Evolutionary conservation across 2,329 filamentous ascomycete genomes (phyloP), one percentile per base, ranked within the genome.

Genomic region (Mollisiaceae sp.): DNA sequence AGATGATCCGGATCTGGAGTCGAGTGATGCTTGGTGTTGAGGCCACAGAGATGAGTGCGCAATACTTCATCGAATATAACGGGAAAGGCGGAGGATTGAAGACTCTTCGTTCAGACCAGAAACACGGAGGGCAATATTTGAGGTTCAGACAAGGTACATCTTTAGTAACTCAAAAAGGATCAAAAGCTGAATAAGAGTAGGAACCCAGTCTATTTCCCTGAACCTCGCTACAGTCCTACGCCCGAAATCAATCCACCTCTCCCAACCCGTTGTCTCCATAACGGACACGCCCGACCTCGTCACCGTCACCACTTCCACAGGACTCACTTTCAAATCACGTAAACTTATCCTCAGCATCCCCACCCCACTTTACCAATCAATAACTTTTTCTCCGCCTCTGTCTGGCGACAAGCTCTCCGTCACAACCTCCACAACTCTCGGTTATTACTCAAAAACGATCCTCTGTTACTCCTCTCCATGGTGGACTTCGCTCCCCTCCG

Each of bases 31-130:
- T 85, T 1, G 85, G 85, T 1, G 38, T 80, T 0, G 82, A 86
- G 39, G 79, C 84, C 0, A 65, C 62, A 1, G 83, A 86, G 14
- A 70, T 86, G 4, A 82, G 79, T 8, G 84, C 85, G 0, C 72
- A 84, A 1, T 87, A 77, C 70, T 86, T 88, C 69, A 76, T 88
- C 24, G 78, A 85, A 70, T 86, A 88, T 75, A 83, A 82, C 77
- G 82, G 81, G 68, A 80, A 78, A 12, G 82, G 83, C 2, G 81
- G 81, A 4, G 85, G 86, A 0, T 75, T 87, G 2, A 65, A 83
- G 64, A 76, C 80, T 54, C 84, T 87, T 79, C 77, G 82, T 0
- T 85, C 83, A 0, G 85, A 87, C 69, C 71, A 77, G 24, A 82
- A 83, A 63, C 70, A 79, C 50, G 86, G 85, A 5, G 86, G 81